Percentiles rank a stretch among this genome's conserved stretches.
Conservation (phyloP, 306 rosid genomes). For the Gillenia trifoliata region DNA sequence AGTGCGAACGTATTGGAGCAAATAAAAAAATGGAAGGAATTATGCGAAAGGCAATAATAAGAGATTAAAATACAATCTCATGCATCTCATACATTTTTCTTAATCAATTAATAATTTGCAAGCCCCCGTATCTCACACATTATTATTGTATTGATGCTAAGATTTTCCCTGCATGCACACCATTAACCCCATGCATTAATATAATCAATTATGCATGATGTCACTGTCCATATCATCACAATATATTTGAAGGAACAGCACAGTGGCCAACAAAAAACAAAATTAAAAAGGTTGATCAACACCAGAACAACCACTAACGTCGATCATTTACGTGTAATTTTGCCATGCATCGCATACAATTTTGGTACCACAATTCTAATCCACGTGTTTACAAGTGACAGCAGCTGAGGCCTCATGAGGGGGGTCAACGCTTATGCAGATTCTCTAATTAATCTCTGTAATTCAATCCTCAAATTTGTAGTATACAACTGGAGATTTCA, state of each 20-base stretch:
- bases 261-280: not conserved
- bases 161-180: not conserved
- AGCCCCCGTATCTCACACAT: not conserved
- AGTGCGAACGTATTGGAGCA: not conserved
- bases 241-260: not conserved
- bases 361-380: not conserved
- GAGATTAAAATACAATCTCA: not conserved
- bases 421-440: not conserved
- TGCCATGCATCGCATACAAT: slow-evolving; percentile 8
- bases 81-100: not conserved
- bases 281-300: slow-evolving; percentile 8
- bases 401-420: not conserved
- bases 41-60: not conserved
- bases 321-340: slow-evolving; percentile 18
- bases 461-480: not conserved
- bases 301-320: not conserved
- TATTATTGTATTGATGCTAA: not conserved
- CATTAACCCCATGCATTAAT: not conserved
- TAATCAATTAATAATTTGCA: not conserved
- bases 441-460: not conserved
- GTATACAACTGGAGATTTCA: not conserved
- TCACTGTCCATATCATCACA: not conserved
- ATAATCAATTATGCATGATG: not conserved
- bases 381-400: slow-evolving; percentile 18
- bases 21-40: not conserved